Conservation (phyloP, 805 yeast species). For the Ogataea methylovora region DNA sequence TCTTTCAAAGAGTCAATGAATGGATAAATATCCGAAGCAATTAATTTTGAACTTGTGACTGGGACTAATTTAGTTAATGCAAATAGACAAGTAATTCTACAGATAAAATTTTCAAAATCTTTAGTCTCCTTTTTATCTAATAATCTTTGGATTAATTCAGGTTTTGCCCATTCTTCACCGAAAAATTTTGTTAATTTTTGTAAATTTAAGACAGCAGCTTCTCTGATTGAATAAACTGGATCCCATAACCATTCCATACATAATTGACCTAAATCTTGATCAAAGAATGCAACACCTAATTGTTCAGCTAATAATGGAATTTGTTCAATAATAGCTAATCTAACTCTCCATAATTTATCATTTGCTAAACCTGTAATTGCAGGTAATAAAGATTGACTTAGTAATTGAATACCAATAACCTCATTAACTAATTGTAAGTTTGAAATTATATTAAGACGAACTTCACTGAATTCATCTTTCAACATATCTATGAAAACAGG, state of each 20-base stretch:
- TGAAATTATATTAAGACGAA: constrained; percentile 86
- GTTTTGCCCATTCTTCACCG: constrained; percentile 91
- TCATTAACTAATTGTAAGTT: constrained; percentile 88
- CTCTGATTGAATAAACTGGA: constrained; percentile 91
- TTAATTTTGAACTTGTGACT: constrained; percentile 52
- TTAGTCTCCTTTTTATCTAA: constrained; percentile 34
- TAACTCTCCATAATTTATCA: constrained; percentile 96
- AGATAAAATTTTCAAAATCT: constrained; percentile 62
- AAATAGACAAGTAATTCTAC: constrained; percentile 84
- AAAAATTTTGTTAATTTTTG: constrained; percentile 75
- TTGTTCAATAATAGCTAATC: constrained; percentile 93
- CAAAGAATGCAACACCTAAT: constrained; percentile 87
- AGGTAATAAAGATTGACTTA: constrained; percentile 84
- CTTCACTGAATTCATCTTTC: constrained; percentile 96
- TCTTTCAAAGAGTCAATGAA: constrained; percentile 62
- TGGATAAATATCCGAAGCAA: constrained; percentile 65
- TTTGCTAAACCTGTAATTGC: constrained; percentile 95
- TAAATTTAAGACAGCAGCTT: constrained; percentile 86
- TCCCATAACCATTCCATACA: constrained; percentile 99
- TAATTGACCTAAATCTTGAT: constrained; percentile 80
- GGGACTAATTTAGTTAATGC: constrained; percentile 80
- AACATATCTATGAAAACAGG: constrained; percentile 91
- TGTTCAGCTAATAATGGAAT: constrained; percentile 93
- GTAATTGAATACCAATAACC: constrained; percentile 83
- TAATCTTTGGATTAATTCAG: constrained; percentile 72